Conservation (phyloP, 75 land plant species). For the Picea glauca region DNA sequence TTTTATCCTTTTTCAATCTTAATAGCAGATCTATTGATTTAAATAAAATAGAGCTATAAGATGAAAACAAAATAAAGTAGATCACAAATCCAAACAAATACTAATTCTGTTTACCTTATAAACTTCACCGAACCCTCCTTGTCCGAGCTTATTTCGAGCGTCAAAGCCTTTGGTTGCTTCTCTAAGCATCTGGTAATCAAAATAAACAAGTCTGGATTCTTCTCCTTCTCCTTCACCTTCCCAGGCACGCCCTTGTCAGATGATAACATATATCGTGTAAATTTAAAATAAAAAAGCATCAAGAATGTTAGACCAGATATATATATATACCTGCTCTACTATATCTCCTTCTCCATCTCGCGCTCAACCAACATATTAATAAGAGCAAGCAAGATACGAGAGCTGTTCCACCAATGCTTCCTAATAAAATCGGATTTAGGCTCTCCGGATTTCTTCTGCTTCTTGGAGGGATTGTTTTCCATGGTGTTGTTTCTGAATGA, state of each 20-base stretch:
- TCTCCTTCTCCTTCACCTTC: too few relatives aligned
- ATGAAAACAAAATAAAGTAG: background rate
- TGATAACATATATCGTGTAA: too few relatives aligned
- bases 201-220: too few relatives aligned
- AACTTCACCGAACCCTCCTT: conserved; percentile 15
- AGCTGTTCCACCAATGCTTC: conserved; percentile 1
- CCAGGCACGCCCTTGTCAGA: too few relatives aligned
- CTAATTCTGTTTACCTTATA: conserved; percentile 13
- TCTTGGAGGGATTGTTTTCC: too few relatives aligned
- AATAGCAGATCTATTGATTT: too few relatives aligned
- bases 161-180: conserved; percentile 6
- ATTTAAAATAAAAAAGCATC: too few relatives aligned
- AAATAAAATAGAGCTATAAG: background rate
- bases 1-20: too few relatives aligned
- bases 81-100: background rate
- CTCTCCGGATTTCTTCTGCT: background rate
- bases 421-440: background rate
- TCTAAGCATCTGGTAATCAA: background rate
- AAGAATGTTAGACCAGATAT: background rate
- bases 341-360: background rate
- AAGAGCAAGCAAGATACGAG: conserved; percentile 1
- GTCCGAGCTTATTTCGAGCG: conserved; percentile 10
- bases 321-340: background rate
- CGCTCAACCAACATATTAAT: background rate
- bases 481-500: background rate